These are phyloP conservation scores for Barnettozyma populi DNA, from an alignment of 805 yeast genomes.

Conservation along the genomic window DNA sequence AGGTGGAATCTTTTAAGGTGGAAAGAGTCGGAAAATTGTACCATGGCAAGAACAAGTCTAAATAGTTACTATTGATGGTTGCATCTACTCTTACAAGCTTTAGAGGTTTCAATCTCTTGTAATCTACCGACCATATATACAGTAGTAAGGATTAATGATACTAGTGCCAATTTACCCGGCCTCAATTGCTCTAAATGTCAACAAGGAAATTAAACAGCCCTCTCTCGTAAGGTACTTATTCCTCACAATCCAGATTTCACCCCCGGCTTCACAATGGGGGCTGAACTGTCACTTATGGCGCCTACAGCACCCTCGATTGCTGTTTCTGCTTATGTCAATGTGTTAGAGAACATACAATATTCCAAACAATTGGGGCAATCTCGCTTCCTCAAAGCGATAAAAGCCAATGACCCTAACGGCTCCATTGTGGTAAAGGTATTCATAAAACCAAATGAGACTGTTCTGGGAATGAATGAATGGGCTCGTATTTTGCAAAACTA, in stretches of 20 bases:
- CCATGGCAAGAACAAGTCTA: neutral
- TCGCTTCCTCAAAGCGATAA: conserved; percentile 79
- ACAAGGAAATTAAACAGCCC: neutral
- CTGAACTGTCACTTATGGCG: conserved; percentile 75
- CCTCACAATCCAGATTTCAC: neutral
- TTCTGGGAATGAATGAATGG: conserved; percentile 20
- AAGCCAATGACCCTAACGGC: conserved; percentile 71
- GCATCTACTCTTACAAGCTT: neutral
- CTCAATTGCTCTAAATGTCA: neutral
- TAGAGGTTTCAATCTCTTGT: neutral
- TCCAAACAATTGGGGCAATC: conserved; percentile 71
- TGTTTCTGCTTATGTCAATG: conserved; percentile 82
- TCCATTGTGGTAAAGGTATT: conserved; percentile 73
- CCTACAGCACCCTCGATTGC: conserved; percentile 93
- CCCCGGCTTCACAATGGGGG: conserved; percentile 57
- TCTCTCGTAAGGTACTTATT: neutral
- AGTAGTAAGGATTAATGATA: too few species aligned
- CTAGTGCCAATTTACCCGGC: too few species aligned
- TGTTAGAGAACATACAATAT: conserved; percentile 69
- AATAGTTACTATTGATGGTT: neutral
- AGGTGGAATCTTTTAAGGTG: conserved; percentile 45
- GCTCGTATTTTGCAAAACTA: conserved; percentile 27
- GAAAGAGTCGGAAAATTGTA: conserved; percentile 21
- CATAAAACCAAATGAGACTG: conserved; percentile 57
- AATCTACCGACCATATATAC: too few species aligned